phyloP scores from a whole-genome alignment of 192 early-diverging fungal species.

The Thamnidium elegans region DNA sequence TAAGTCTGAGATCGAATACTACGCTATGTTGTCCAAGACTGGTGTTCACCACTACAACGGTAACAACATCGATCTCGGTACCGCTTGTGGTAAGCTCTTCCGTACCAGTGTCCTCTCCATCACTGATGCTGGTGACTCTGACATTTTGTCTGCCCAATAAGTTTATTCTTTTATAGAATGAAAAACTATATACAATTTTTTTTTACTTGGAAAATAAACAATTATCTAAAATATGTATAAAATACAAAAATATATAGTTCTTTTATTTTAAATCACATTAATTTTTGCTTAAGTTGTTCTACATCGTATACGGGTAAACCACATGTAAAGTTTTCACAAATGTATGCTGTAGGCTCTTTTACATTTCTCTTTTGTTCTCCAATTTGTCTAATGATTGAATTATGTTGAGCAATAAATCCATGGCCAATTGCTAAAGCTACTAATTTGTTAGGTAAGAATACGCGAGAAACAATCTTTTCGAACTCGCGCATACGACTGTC shows the following conservation, averaged over 20 bases:
- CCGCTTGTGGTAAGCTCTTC: slow-evolving; percentile 99
- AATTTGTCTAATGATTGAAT: slow-evolving; percentile 28
- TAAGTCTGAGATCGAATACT: slow-evolving; percentile 99
- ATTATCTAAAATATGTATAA: neutral
- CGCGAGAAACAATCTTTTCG: slow-evolving; percentile 19
- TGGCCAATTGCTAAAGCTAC: slow-evolving; percentile 20
- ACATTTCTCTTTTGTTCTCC: slow-evolving; percentile 3
- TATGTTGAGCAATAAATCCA: slow-evolving; percentile 22
- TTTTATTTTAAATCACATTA: neutral
- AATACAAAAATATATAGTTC: neutral
- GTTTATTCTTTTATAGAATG: slow-evolving; percentile 5
- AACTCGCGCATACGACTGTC: slow-evolving; percentile 18
- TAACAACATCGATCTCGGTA: slow-evolving; percentile 99
- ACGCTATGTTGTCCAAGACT: slow-evolving; percentile 99
- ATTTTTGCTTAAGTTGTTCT: slow-evolving; percentile 30
- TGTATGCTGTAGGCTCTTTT: slow-evolving; percentile 29
- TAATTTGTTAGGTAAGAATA: slow-evolving; percentile 43
- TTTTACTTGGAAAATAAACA: slow-evolving; percentile 1
- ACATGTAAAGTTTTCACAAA: slow-evolving; percentile 58
- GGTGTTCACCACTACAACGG: slow-evolving; percentile 99
- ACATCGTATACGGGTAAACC: slow-evolving; percentile 43
- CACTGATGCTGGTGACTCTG: slow-evolving; percentile 97
- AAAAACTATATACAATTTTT: neutral
- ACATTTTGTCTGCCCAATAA: slow-evolving; percentile 45
- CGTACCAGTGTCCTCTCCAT: slow-evolving; percentile 92